Conservation (phyloP, 2,329 filamentous ascomycete species). For the Penicillium polonicum region DNA sequence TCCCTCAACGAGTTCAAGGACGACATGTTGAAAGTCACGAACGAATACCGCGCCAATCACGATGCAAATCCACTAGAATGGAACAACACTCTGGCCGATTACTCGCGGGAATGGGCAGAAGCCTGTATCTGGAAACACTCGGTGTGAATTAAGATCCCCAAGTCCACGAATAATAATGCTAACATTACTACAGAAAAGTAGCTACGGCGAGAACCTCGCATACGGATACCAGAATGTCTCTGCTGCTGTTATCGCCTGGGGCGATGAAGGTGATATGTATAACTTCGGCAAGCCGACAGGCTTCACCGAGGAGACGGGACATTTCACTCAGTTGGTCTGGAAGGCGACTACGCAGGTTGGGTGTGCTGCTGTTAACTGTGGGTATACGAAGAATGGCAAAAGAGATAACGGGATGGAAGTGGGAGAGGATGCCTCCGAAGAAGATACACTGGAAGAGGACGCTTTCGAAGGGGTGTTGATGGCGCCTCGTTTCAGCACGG, state of each 20-base stretch:
- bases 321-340: conserved; percentile 75
- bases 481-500: background rate
- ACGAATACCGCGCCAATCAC: conserved; percentile 63
- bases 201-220: conserved; percentile 73
- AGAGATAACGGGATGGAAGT: background rate
- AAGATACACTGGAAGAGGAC: background rate
- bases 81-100: conserved; percentile 63
- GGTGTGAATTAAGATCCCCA: conserved; percentile 18
- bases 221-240: conserved; percentile 63
- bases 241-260: conserved; percentile 65
- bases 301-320: conserved; percentile 62
- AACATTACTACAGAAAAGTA: conserved; percentile 48
- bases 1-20: conserved; percentile 43
- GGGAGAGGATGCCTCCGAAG: conserved; percentile 16
- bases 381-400: conserved; percentile 28
- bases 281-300: conserved; percentile 55
- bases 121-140: conserved; percentile 46
- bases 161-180: background rate
- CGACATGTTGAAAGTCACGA: conserved; percentile 65
- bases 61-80: conserved; percentile 60
- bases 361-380: conserved; percentile 51
- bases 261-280: conserved; percentile 58
- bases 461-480: conserved; percentile 27
- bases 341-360: conserved; percentile 60
- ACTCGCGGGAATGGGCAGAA: conserved; percentile 53